A percentile compares a stretch with the other conserved stretches of the same genome.
These are phyloP conservation scores for Pyrenula aspistea DNA, from an alignment of 495 filamentous ascomycete species.

Conservation along the genomic window DNA sequence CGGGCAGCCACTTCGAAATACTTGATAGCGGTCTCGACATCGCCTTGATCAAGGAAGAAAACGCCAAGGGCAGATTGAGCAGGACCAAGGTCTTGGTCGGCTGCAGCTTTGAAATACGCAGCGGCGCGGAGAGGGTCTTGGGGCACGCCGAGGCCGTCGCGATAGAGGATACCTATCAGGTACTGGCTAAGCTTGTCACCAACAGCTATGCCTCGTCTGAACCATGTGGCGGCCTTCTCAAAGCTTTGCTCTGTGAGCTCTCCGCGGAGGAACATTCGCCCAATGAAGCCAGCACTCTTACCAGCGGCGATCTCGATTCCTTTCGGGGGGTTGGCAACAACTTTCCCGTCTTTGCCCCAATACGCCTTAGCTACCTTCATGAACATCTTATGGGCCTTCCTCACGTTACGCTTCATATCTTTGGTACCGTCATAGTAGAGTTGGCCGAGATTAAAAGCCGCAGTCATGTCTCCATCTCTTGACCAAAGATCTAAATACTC, in stretches of 20 bases:
- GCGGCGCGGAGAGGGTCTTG: slow-evolving; percentile 64
- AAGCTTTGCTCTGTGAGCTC: slow-evolving; percentile 79
- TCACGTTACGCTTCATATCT: slow-evolving; percentile 59
- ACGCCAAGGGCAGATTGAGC: slow-evolving; percentile 75
- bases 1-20: slow-evolving; percentile 92
- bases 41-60: slow-evolving; percentile 84
- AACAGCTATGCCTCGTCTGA: slow-evolving; percentile 64
- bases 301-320: slow-evolving; percentile 73
- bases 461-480: slow-evolving; percentile 83
- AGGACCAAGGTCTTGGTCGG: slow-evolving; percentile 72
- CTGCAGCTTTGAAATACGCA: slow-evolving; percentile 69
- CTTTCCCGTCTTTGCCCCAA: slow-evolving; percentile 67
- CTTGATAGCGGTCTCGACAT: slow-evolving; percentile 57
- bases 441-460: slow-evolving; percentile 77
- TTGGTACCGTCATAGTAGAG: slow-evolving; percentile 84
- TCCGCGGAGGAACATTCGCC: slow-evolving; percentile 84
- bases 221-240: slow-evolving; percentile 69
- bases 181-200: slow-evolving; percentile 82
- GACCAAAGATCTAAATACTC: slow-evolving; percentile 93
- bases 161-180: slow-evolving; percentile 73
- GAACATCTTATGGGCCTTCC: slow-evolving; percentile 71
- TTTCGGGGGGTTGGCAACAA: slow-evolving; percentile 35
- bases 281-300: slow-evolving; percentile 84
- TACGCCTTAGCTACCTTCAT: slow-evolving; percentile 69
- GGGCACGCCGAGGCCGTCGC: slow-evolving; percentile 70